These are phyloP conservation scores for Brassica incana DNA, from an alignment of 345 rosid species.

Conservation along the genomic window DNA sequence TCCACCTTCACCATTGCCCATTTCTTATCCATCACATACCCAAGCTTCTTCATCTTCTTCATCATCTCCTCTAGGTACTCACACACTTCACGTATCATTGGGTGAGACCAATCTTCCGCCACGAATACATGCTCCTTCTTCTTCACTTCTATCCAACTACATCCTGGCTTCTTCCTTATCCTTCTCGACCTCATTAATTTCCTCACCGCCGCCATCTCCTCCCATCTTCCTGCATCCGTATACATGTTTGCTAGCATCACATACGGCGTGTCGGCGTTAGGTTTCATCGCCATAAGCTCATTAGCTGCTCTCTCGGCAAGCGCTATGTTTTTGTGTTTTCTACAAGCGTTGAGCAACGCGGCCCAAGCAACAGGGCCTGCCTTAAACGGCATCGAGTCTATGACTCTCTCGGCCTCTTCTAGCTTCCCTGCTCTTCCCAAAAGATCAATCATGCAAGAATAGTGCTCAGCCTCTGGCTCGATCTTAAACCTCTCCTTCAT, in stretches of 20 bases:
- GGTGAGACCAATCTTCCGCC: conserved; percentile 84
- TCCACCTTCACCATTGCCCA: conserved; percentile 73
- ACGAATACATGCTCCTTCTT: conserved; percentile 68
- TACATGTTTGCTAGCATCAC: conserved; percentile 86
- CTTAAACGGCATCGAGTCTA: conserved; percentile 68
- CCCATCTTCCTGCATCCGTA: conserved; percentile 65
- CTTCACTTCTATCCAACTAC: conserved; percentile 86
- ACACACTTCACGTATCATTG: conserved; percentile 63
- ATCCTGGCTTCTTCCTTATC: conserved; percentile 80
- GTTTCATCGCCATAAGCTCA: conserved; percentile 60
- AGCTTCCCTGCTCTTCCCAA: conserved; percentile 81
- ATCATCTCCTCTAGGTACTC: conserved; percentile 63
- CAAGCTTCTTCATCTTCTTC: conserved; percentile 61
- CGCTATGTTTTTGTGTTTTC: conserved; percentile 64
- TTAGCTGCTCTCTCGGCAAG: conserved; percentile 73
- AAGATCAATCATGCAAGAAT: conserved; percentile 88
- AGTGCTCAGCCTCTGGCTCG: conserved; percentile 86
- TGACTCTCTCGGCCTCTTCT: conserved; percentile 71
- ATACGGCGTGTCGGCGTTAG: conserved; percentile 76
- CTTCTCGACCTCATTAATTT: conserved; percentile 77
- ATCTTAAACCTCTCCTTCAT: conserved; percentile 68
- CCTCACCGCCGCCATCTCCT: conserved; percentile 61
- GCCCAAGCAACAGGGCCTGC: conserved; percentile 74
- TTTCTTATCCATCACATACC: conserved; percentile 72
- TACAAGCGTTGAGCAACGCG: conserved; percentile 79